Base-by-base conservation (phyloP, 768 basidiomycete species). In the Tricholoma furcatifolium region DNA sequence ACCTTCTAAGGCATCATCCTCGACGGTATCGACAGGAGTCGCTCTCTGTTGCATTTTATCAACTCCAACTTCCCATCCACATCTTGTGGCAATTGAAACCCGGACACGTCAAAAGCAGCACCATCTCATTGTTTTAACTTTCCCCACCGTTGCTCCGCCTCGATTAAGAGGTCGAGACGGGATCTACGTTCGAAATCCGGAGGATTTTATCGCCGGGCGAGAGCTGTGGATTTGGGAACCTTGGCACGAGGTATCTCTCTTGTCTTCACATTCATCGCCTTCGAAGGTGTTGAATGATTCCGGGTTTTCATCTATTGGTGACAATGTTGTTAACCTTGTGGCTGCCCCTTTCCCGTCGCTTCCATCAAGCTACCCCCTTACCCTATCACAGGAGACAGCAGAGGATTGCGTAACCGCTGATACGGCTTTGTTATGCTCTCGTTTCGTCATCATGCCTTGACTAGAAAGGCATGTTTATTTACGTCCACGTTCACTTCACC, bases 201-300 rank as follows among this genome's bases (percentile, higher is more conserved):
- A 73, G 34, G 64, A 65, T 5, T 74, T 83, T 23, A 56, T 63
- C 9, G 68, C 69, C 18, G 80, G 76, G 1, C 60, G 59, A 7
- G 74, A 75, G 2, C 64, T 82, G 11, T 66, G 69, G 40, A 67
- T 77, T 6, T 83, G 81, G 78, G 61, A 69, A 34, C 82, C 83
- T 4, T 84, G 79, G 79, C 70, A 76, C 3, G 73, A 73, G 43
- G 59, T 77, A 36, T 58, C 65, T 2, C 36, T 74, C 10, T 50
- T 55, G 1, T 53, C 60, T 6, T 56, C 39, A 20, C 44, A 21
- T 18, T n/a, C 18, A 20, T 24, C 20, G 31, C 4, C 14, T 10
- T 32, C n/a, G n/a, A 27, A 49, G 30, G 47, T 32, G 12, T 1
- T 17, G 17, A 30, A 27, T 21, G 34, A 35, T 24, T 17, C 23